phyloP scores from a whole-genome alignment of 306 rosid species.

The Amphicarpaea edgeworthii region DNA sequence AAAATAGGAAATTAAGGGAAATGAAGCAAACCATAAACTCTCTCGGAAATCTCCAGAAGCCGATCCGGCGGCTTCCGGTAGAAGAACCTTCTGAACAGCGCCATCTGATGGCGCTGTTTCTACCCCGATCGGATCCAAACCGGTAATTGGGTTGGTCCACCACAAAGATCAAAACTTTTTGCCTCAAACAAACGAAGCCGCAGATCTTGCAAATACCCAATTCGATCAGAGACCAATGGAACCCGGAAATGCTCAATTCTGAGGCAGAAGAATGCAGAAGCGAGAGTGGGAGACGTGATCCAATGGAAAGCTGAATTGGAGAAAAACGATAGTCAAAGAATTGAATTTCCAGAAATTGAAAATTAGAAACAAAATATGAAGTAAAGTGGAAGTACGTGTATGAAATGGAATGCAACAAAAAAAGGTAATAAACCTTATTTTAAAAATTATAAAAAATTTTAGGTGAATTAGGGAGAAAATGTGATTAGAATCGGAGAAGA shows the following conservation, averaged over 20 bases:
- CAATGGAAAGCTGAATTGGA: slow-evolving; percentile 23
- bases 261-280: not conserved
- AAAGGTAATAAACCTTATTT: not conserved
- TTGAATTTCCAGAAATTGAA: slow-evolving; percentile 28
- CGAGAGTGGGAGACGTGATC: slow-evolving; percentile 30
- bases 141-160: slow-evolving; percentile 59
- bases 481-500: not conserved
- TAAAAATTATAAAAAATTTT: too few relatives aligned
- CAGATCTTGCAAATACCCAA: slow-evolving; percentile 66
- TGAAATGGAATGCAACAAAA: slow-evolving; percentile 35
- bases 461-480: not conserved
- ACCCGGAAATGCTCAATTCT: slow-evolving; percentile 36
- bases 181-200: not conserved
- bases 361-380: not conserved
- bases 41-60: slow-evolving; percentile 96
- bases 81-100: slow-evolving; percentile 97
- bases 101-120: slow-evolving; percentile 99
- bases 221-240: slow-evolving; percentile 41
- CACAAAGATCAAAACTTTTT: slow-evolving; percentile 50
- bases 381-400: slow-evolving; percentile 52
- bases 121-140: slow-evolving; percentile 85
- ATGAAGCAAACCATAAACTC: slow-evolving; percentile 78
- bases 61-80: slow-evolving; percentile 99
- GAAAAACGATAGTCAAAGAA: slow-evolving; percentile 33
- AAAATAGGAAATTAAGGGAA: slow-evolving; percentile 6